Percentiles rank a stretch among this genome's conserved stretches.
phyloP scores from a whole-genome alignment of 257 asterid species.

The Solanum chmielewskii region DNA sequence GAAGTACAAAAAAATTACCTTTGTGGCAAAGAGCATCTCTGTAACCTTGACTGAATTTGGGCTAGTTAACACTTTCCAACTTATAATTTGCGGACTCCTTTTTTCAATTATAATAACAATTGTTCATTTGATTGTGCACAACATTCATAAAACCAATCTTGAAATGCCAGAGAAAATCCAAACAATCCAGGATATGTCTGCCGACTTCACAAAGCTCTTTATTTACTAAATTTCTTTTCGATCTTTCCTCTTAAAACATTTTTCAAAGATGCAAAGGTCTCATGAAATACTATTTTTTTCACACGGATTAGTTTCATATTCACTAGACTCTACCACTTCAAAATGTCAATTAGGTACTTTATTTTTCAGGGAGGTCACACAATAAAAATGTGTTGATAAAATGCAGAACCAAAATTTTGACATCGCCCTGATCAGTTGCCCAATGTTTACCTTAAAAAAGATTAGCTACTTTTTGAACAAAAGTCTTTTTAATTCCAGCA shows the following conservation, averaged over 20 bases:
- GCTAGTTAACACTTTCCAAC: not conserved
- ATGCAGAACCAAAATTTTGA: too few species aligned
- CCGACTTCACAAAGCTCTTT: too few species aligned
- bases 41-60: not conserved
- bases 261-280: not conserved
- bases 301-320: too few species aligned
- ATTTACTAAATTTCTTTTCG: not conserved
- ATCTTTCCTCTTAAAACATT: not conserved
- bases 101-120: too few species aligned
- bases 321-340: not conserved
- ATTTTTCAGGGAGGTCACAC: not conserved
- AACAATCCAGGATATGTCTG: too few species aligned
- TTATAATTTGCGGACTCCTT: not conserved
- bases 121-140: not conserved
- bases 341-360: not conserved
- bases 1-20: too few species aligned
- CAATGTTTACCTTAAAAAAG: too few species aligned
- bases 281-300: too few species aligned
- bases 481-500: too few species aligned
- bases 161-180: not conserved
- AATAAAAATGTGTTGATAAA: not conserved
- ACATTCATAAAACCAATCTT: not conserved
- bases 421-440: not conserved
- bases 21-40: not conserved
- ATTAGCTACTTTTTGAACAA: not conserved